Conservation (phyloP, 1,284 basidiomycete species). For the Rhodotorula sp. region DNA sequence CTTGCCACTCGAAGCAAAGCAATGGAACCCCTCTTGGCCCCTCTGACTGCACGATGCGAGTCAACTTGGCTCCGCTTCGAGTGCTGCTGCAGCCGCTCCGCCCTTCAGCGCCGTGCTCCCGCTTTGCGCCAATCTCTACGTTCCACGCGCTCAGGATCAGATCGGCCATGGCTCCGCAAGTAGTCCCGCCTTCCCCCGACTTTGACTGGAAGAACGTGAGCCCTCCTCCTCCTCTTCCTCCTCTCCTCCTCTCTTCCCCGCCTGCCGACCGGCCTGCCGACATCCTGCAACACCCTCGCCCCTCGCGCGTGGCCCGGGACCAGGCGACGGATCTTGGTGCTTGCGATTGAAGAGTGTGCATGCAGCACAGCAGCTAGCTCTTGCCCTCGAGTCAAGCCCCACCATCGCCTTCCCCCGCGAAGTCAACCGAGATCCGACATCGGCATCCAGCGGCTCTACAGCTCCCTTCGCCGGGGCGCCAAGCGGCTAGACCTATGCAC, state of each 20-base stretch:
- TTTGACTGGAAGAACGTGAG: conserved; percentile 42
- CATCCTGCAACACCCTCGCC: no score
- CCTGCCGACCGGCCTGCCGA: neutral
- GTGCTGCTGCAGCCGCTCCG: neutral
- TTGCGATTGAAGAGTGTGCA: no score
- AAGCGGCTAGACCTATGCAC: no score
- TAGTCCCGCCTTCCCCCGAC: conserved; percentile 24
- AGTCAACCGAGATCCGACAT: neutral
- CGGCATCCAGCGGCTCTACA: neutral
- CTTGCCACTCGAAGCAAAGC: no score
- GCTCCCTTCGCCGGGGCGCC: neutral
- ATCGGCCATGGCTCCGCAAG: conserved; percentile 19
- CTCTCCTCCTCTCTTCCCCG: neutral
- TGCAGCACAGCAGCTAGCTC: no score
- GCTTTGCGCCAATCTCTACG: neutral
- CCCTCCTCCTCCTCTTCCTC: neutral
- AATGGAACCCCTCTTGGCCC: no score
- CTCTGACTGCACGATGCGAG: no score
- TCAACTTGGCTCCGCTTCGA: no score
- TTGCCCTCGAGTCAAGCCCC: no score
- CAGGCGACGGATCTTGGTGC: neutral
- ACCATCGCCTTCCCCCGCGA: no score
- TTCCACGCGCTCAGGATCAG: neutral
- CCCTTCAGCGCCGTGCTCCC: neutral
- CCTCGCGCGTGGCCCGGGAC: no score